Base-by-base conservation (phyloP, 805 yeast genomes). In the Sugiyamaella boreocaroliniensis region DNA sequence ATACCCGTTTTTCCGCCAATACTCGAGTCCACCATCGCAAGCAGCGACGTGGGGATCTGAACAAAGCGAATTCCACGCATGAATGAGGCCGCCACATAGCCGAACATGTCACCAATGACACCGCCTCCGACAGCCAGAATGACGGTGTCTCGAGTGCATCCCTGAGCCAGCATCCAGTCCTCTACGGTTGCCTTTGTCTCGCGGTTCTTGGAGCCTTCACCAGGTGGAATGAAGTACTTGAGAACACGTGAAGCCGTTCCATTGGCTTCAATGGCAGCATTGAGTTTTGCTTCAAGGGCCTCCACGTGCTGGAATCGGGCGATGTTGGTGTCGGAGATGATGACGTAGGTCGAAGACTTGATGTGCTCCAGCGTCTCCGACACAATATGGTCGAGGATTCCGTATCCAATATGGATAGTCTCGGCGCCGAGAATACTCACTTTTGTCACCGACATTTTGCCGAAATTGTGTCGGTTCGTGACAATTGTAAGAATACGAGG, bases 1-100 rank as follows among this genome's bases (percentile, higher is more conserved):
- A 93, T 90, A 42, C 99, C 99, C 44, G 99, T 93, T 68, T 93
- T 93, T 43, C 99, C 99, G 55, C 99, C 99, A 61, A 93, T 89
- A 4, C 97, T 88, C 10, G 97, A 89, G 69, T 93, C 99, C 34
- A 93, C 99, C 99, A 93, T 93, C 8, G 99, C 85, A 57, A 93
- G 76, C 58, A 93, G 71, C 34, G 96, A 86, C 6, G 99, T 93
- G 52, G 99, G 99, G 29, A 93, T 77, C 69, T 93, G 99, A 44
- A 89, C 83, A 53, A 89, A 89, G 57, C 96, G 78, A 8, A 93
- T 95, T 53, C 99, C 99, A 67, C 99, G 80, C 99, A 93, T 93
- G 69, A 93, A 93, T 1, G 99, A 93, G 32, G 99, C 92, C n/a
- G 99, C 99, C 43, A 93, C 98, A 67, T 82, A 93, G 3, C 99